A percentile compares a stretch with the other conserved stretches of the same genome.
These are phyloP conservation scores for Colletotrichum sp. DNA, from an alignment of 2,329 filamentous ascomycete species.

Conservation along the genomic window DNA sequence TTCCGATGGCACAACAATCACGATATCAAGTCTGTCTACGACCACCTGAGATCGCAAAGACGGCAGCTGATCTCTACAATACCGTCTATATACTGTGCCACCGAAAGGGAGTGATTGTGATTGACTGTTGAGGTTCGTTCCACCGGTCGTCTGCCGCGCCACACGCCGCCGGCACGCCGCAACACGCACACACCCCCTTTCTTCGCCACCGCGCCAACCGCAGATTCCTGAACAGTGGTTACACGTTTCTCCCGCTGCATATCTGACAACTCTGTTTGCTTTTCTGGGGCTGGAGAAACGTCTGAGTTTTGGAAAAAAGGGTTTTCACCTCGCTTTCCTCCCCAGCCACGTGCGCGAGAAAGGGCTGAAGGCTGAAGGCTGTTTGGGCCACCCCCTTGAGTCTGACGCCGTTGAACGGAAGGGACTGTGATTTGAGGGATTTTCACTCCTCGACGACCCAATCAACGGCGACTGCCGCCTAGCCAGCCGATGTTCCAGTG, in stretches of 20 bases:
- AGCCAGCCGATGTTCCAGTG: not conserved
- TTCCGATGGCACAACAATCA: not conserved
- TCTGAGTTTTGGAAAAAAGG: not conserved
- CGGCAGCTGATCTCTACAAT: not conserved
- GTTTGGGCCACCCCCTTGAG: not conserved
- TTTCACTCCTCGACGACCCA: not conserved
- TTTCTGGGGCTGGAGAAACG: not conserved
- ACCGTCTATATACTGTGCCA: not conserved
- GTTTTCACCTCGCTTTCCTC: too few species aligned
- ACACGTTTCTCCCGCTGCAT: not conserved
- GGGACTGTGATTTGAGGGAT: too few species aligned
- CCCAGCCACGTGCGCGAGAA: not conserved
- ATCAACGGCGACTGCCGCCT: not conserved
- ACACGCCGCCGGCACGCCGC: not conserved
- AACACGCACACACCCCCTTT: not conserved
- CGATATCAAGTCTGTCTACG: not conserved
- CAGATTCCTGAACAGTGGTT: not conserved
- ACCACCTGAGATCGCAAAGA: accelerated
- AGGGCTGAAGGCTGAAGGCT: not conserved
- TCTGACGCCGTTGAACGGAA: not conserved
- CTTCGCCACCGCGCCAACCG: not conserved
- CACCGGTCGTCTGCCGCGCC: too few species aligned
- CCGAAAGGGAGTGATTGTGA: not conserved
- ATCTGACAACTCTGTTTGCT: not conserved
- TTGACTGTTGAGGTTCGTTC: not conserved